Evolutionary conservation across 371 early-diverging fungal species (phyloP).

Genomic region (Entomophthora muscae): DNA sequence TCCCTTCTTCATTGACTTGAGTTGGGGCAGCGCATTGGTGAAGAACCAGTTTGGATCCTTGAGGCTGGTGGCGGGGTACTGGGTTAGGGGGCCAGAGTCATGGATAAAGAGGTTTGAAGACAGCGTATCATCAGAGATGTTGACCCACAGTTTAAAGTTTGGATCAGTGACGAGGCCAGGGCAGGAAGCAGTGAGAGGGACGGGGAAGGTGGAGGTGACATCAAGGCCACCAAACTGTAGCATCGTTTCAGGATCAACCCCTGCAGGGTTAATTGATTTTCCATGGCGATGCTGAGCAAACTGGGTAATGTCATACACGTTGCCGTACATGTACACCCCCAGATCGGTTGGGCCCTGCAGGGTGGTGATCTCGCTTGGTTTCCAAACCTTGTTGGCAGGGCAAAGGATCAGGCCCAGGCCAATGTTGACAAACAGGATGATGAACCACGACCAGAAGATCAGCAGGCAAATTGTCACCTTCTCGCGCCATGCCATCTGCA

Average conservation of each 20-base stretch:
- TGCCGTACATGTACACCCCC: constrained; percentile 47
- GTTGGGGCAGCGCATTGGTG: constrained; percentile 16
- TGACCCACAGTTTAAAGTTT: constrained; percentile 8
- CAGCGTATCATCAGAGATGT: constrained; percentile 13
- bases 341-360: constrained; percentile 24
- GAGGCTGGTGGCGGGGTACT: background rate
- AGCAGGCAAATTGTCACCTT: constrained; percentile 64
- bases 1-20: constrained; percentile 34
- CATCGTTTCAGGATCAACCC: constrained; percentile 28
- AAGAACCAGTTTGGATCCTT: constrained; percentile 11
- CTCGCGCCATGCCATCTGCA: constrained; percentile 87
- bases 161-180: constrained; percentile 24
- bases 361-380: constrained; percentile 24
- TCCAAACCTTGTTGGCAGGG: constrained; percentile 42
- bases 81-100: background rate
- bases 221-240: constrained; percentile 44
- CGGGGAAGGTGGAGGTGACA: constrained; percentile 43
- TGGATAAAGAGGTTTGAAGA: constrained; percentile 15
- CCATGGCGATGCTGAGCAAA: constrained; percentile 29
- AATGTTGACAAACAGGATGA: constrained; percentile 35
- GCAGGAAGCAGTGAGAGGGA: constrained; percentile 40
- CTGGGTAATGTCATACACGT: constrained; percentile 43
- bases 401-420: constrained; percentile 33
- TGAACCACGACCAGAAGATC: constrained; percentile 31
- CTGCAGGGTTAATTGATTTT: constrained; percentile 17